Percentiles rank a stretch among this genome's conserved stretches.
Evolutionary conservation across 192 early-diverging fungal species (phyloP).

Genomic region (Diversispora epigaea): DNA sequence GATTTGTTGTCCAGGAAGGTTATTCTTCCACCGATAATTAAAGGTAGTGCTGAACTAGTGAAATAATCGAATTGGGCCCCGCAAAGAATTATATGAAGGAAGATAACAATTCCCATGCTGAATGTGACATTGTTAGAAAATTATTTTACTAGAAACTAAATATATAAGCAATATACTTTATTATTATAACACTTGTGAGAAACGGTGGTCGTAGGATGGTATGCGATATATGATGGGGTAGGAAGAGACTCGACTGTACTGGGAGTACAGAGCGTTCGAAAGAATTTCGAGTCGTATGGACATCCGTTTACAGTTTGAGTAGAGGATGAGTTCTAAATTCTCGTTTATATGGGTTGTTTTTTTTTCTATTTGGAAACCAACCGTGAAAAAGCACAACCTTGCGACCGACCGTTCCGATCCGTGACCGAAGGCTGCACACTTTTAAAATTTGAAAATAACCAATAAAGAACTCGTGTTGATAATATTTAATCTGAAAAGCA

Average conservation of each 20-base stretch:
- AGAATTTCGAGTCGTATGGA: slow-evolving; percentile 31
- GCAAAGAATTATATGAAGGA: neutral
- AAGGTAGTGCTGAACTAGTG: neutral
- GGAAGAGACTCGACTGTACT: slow-evolving; percentile 27
- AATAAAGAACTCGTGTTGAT: slow-evolving; percentile 18
- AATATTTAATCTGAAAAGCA: slow-evolving; percentile 10
- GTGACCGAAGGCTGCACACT: slow-evolving; percentile 20
- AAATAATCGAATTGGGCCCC: slow-evolving; percentile 4
- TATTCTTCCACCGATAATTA: neutral
- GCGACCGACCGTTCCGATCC: slow-evolving; percentile 33
- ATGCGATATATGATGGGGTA: slow-evolving; percentile 16
- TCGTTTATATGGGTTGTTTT: slow-evolving; percentile 27
- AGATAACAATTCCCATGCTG: neutral
- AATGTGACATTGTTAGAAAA: slow-evolving; percentile 30
- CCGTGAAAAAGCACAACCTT: slow-evolving; percentile 14
- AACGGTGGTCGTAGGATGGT: slow-evolving; percentile 31
- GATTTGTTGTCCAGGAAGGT: too few relatives aligned
- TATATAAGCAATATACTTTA: slow-evolving; percentile 29
- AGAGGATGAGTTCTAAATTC: slow-evolving; percentile 19
- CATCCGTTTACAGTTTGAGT: slow-evolving; percentile 1
- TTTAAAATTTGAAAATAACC: slow-evolving; percentile 28
- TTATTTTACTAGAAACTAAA: slow-evolving; percentile 19
- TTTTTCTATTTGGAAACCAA: slow-evolving; percentile 23
- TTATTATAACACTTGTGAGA: slow-evolving; percentile 28
- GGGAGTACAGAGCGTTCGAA: slow-evolving; percentile 29